These are phyloP conservation scores for Nicotiana sylvestris DNA, from an alignment of 257 asterid species.

Conservation along the genomic window DNA sequence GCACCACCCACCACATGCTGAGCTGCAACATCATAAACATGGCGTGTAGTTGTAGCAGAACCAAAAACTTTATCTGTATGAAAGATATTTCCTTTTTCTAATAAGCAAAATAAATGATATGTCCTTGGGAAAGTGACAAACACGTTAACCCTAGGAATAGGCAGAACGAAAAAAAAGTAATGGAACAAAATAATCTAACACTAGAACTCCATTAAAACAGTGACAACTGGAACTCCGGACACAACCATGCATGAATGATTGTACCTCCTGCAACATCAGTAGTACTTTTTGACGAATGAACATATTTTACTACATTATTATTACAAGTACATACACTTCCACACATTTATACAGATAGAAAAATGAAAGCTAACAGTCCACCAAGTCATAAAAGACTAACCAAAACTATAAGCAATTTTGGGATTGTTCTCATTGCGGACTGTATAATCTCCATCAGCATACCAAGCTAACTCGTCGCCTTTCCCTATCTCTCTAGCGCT, in stretches of 20 bases:
- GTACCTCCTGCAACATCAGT: neutral
- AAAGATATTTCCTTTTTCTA: neutral
- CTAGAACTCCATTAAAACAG: neutral
- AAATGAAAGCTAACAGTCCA: neutral
- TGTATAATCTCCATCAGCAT: conserved; percentile 76
- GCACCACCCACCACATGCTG: conserved; percentile 76
- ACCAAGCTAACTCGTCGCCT: conserved; percentile 88
- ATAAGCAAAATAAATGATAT: neutral
- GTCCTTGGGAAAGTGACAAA: neutral
- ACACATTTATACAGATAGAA: neutral
- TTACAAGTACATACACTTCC: neutral
- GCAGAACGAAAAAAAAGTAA: neutral
- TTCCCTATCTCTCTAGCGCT: conserved; percentile 74
- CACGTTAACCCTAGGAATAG: neutral
- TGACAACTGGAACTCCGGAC: neutral
- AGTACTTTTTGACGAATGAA: neutral
- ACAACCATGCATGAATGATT: neutral
- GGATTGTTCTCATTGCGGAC: conserved; percentile 70
- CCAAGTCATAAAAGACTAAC: conserved; percentile 27
- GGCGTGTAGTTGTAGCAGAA: conserved; percentile 91
- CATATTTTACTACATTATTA: neutral
- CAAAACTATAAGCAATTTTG: conserved; percentile 53
- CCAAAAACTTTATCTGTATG: conserved; percentile 78
- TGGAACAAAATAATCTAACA: neutral
- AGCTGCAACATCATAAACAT: conserved; percentile 83